phyloP scores from a whole-genome alignment of 495 filamentous ascomycete genomes.

The Xylaria curta region DNA sequence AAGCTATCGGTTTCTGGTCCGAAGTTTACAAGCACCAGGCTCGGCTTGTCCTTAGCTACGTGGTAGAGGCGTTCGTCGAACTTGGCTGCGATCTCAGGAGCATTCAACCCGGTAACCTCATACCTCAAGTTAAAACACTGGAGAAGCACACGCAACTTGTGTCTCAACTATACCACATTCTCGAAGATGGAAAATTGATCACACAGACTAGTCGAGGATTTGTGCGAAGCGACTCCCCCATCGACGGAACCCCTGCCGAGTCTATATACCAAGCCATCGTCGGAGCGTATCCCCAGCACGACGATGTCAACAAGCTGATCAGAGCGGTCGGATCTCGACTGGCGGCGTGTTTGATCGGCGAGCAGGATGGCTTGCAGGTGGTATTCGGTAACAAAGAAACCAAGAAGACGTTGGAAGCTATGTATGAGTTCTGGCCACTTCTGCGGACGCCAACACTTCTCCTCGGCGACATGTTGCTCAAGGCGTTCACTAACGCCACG shows the following conservation, averaged over 20 bases:
- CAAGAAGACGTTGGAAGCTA: conserved; percentile 36
- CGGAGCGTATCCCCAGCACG: conserved; percentile 34
- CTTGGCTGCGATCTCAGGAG: conserved; percentile 42
- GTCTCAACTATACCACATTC: conserved; percentile 39
- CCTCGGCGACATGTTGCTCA: conserved; percentile 34
- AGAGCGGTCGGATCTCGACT: conserved; percentile 39
- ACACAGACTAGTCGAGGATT: not conserved
- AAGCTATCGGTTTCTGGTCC: conserved; percentile 36
- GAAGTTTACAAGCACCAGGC: conserved; percentile 44
- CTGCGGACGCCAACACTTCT: conserved; percentile 36
- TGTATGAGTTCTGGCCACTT: conserved; percentile 44
- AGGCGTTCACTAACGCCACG: conserved; percentile 19
- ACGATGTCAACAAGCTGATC: conserved; percentile 39
- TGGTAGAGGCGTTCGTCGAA: conserved; percentile 47
- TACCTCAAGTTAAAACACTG: conserved; percentile 33
- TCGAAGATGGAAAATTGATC: conserved; percentile 33
- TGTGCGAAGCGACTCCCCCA: not conserved
- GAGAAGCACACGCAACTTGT: conserved; percentile 40
- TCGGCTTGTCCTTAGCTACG: conserved; percentile 48
- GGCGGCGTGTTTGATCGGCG: conserved; percentile 44
- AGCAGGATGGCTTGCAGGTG: conserved; percentile 40
- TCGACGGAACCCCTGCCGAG: not conserved
- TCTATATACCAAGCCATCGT: conserved; percentile 11
- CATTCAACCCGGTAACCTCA: conserved; percentile 33
- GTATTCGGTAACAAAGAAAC: conserved; percentile 42